phyloP scores from a whole-genome alignment of 2,329 filamentous ascomycete species.

The Diplodia seriata region DNA sequence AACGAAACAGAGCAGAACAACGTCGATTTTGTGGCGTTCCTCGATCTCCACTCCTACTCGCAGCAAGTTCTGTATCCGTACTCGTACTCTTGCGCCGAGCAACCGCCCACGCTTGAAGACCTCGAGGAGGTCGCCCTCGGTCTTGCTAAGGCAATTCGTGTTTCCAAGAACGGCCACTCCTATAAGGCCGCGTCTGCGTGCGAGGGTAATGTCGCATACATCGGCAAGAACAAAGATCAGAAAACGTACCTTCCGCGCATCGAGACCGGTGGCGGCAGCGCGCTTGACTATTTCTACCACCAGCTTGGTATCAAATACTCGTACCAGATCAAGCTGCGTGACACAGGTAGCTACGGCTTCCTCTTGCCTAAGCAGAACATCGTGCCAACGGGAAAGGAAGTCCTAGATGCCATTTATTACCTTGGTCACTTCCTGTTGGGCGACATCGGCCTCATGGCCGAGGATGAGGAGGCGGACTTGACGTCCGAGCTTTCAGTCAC shows the following conservation, averaged over 20 bases:
- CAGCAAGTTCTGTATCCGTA: conserved; percentile 95
- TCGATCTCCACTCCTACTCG: conserved; percentile 94
- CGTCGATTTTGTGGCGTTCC: conserved; percentile 78
- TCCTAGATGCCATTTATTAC: conserved; percentile 81
- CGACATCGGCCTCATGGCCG: conserved; percentile 43
- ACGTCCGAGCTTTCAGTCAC: neutral
- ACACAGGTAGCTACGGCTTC: conserved; percentile 94
- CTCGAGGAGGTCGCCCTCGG: conserved; percentile 88
- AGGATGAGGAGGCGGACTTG: neutral
- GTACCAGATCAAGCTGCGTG: conserved; percentile 92
- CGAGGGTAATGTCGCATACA: conserved; percentile 70
- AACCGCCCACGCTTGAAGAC: conserved; percentile 88
- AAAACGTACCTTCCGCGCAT: conserved; percentile 60
- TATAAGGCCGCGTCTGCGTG: conserved; percentile 80
- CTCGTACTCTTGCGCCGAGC: conserved; percentile 77
- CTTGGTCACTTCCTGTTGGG: conserved; percentile 79
- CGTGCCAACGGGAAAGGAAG: conserved; percentile 85
- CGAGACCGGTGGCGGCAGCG: conserved; percentile 81
- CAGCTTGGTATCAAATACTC: conserved; percentile 81
- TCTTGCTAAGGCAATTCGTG: conserved; percentile 84
- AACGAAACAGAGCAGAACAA: conserved; percentile 76
- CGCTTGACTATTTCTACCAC: conserved; percentile 95
- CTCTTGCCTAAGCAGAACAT: conserved; percentile 86
- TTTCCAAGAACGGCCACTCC: conserved; percentile 72
- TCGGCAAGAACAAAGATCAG: conserved; percentile 42